Evolutionary conservation across 192 early-diverging fungal species (phyloP).

Genomic region (Entrophospora sp.): DNA sequence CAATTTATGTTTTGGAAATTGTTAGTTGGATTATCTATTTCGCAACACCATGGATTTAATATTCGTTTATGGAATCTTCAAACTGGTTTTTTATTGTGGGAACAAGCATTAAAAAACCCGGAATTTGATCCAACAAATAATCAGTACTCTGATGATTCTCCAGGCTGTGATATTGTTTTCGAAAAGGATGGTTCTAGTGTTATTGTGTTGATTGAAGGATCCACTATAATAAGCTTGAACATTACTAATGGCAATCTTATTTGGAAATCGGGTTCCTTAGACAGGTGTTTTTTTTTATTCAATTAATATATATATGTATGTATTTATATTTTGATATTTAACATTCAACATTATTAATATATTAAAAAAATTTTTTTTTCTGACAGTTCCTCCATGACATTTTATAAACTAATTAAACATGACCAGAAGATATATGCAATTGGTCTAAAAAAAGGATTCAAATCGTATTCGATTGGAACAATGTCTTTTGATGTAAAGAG

Average conservation of each 20-base stretch:
- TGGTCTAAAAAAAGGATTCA: slow-evolving; percentile 24
- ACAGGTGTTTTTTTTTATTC: not conserved
- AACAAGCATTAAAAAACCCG: not conserved
- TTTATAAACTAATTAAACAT: slow-evolving; percentile 21
- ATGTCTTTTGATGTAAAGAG: slow-evolving; percentile 23
- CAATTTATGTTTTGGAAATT: not conserved
- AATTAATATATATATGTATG: not conserved
- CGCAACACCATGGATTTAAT: slow-evolving; percentile 15
- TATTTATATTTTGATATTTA: not conserved
- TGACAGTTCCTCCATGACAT: not conserved
- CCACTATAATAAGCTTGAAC: not conserved
- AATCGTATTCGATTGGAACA: slow-evolving; percentile 22
- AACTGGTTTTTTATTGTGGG: slow-evolving; percentile 30
- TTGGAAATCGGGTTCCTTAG: not conserved
- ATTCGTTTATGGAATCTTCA: slow-evolving; percentile 28
- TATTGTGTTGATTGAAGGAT: not conserved
- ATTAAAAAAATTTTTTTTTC: not conserved
- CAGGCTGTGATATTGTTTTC: not conserved
- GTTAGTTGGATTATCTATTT: slow-evolving; percentile 24
- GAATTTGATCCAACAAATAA: not conserved
- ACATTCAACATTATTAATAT: not conserved
- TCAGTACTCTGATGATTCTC: not conserved
- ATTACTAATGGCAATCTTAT: not conserved
- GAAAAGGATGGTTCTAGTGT: not conserved
- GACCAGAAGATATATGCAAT: slow-evolving; percentile 22